Base-by-base conservation (phyloP, 2,329 filamentous ascomycete species). In the Fusarium sacchari region DNA sequence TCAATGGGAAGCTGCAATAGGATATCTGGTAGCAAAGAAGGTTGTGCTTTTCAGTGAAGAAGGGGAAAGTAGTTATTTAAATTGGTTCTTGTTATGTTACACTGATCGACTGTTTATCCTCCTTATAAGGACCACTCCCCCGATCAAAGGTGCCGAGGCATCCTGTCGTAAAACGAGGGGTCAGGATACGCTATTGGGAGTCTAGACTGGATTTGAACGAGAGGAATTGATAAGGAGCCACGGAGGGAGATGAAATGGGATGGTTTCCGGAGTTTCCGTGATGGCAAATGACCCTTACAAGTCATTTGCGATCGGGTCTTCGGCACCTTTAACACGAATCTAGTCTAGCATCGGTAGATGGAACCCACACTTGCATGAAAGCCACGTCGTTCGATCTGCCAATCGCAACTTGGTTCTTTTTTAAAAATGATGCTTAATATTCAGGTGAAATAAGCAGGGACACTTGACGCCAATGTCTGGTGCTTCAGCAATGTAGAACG, bases 21-120 rank as follows among this genome's bases (percentile, higher is more conserved):
- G 7, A 20, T 15, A 30, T 17, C 6, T 8, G 3, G 3, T 20
- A 3, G 10, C 1, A 4, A 13, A 0, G 7, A 37, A 17, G 0
- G 15, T 22, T 22, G 24, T 7, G 1, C 28, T 53, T 2, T 1
- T 53, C 5, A 18, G 4, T 28, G 3, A 28, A 2, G 9, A 2
- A 15, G 17, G 9, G 14, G 20, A 22, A 17, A 2, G 20, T 3
- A 15, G 34, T 40, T n/a, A 10, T n/a, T 18, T 9, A n/a, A n/a
- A 10, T 13, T 40, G 20, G 0, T 7, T 20, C 20, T 2, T 7
- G 0, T 20, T 2, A 34, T 39, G 24, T 22, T 55, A 39, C 20
- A 39, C 15, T 55, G 24, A 55, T 40, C 24, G 34, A 40, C 10
- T 7, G 20, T 17, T 13, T 55, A 55, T 18, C 24, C 15, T 40